Conservation (phyloP, 2,329 filamentous ascomycete genomes). For the Elsinoe arachidis region DNA sequence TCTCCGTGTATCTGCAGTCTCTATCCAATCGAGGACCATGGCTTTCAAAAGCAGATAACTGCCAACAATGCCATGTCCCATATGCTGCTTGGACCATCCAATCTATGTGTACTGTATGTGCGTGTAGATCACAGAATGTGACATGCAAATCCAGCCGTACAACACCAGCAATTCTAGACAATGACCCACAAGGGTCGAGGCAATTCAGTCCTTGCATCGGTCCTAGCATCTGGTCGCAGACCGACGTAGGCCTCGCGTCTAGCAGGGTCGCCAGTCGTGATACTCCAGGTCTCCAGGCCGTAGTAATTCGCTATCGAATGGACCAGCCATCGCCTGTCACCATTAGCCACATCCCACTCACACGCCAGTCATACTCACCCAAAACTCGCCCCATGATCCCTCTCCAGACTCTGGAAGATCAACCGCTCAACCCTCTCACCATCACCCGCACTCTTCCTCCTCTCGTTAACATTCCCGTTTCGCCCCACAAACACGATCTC, state of each 20-base stretch:
- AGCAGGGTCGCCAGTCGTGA: constrained; percentile 61
- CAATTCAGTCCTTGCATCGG: constrained; percentile 34
- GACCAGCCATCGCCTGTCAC: constrained; percentile 71
- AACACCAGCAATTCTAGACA: constrained; percentile 19
- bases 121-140: not conserved
- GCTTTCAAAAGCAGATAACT: constrained; percentile 14
- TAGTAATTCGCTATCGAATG: constrained; percentile 92
- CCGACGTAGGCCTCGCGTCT: constrained; percentile 78
- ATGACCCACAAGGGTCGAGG: constrained; percentile 58
- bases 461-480: constrained; percentile 55
- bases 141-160: not conserved
- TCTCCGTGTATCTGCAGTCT: constrained; percentile 5
- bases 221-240: constrained; percentile 44
- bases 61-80: constrained; percentile 11
- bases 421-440: constrained; percentile 56
- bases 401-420: constrained; percentile 70
- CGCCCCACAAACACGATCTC: constrained; percentile 85
- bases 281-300: constrained; percentile 73
- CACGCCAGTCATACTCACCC: constrained; percentile 49
- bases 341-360: constrained; percentile 16
- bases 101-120: constrained; percentile 9
- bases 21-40: constrained; percentile 8
- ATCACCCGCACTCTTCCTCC: constrained; percentile 43
- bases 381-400: constrained; percentile 70
- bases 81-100: constrained; percentile 4